A percentile compares a stretch with the other conserved stretches of the same genome.
Evolutionary conservation across 1,284 basidiomycete genomes (phyloP).

Genomic region (Trametes pubescens): DNA sequence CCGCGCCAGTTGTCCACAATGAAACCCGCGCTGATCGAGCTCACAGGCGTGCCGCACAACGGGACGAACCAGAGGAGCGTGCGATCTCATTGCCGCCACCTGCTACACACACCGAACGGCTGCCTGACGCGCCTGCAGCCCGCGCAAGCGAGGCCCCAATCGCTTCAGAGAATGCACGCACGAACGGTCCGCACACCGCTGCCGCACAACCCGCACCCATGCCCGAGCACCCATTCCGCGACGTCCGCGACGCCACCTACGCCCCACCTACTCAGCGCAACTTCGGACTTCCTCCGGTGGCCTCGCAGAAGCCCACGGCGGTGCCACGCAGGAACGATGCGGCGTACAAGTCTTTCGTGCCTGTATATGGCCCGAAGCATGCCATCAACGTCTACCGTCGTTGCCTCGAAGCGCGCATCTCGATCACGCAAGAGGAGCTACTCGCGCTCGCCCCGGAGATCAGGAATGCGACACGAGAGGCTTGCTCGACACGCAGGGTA

Average conservation of each 20-base stretch:
- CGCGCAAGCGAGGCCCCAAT: neutral
- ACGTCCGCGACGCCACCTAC: slow-evolving; percentile 17
- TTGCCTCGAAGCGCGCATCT: slow-evolving; percentile 20
- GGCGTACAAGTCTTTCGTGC: slow-evolving; percentile 15
- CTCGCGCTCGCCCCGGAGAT: slow-evolving; percentile 26
- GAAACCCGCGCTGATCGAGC: slow-evolving; percentile 6
- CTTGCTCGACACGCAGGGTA: slow-evolving; percentile 12
- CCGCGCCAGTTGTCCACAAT: neutral
- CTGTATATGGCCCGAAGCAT: slow-evolving; percentile 22
- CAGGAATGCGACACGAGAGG: slow-evolving; percentile 10
- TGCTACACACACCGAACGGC: slow-evolving; percentile 8
- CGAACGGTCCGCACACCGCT: neutral
- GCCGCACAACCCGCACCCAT: neutral
- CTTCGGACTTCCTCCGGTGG: slow-evolving; percentile 4
- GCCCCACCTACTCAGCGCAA: slow-evolving; percentile 12
- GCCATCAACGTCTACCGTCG: slow-evolving; percentile 20
- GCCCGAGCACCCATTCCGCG: slow-evolving; percentile 18
- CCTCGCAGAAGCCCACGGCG: neutral
- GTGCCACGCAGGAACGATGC: slow-evolving; percentile 10
- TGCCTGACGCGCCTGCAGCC: slow-evolving; percentile 7
- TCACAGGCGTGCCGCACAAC: neutral
- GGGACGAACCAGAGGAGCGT: slow-evolving; percentile 1
- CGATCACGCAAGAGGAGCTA: slow-evolving; percentile 24
- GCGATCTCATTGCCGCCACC: neutral
- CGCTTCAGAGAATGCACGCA: neutral